A percentile compares a stretch with the other conserved stretches of the same genome.
Conservation (phyloP, 176 grass and related monocot genomes). For the Secale cereale region DNA sequence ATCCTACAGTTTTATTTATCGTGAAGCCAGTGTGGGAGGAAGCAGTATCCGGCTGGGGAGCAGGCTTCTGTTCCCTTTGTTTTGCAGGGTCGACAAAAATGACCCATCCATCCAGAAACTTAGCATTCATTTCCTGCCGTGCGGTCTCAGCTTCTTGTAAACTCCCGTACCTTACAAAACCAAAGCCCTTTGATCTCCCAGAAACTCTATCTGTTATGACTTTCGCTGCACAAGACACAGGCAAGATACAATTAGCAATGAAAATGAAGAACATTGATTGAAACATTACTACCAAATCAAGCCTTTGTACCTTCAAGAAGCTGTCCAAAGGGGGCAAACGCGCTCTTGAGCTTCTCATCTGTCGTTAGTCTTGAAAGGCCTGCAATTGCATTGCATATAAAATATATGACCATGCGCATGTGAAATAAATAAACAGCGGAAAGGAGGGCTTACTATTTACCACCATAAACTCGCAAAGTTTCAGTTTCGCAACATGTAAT, state of each 20-base stretch:
- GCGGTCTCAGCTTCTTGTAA: conserved; percentile 81
- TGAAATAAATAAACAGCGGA: neutral
- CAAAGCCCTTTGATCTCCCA: conserved; percentile 90
- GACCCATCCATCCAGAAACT: conserved; percentile 95
- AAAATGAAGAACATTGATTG: conserved; percentile 6
- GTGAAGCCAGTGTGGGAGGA: conserved; percentile 45
- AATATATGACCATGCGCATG: neutral
- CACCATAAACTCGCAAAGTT: neutral
- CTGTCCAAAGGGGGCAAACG: conserved; percentile 70
- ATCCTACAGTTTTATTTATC: conserved; percentile 68
- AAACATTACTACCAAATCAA: conserved; percentile 12
- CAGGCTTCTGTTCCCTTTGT: conserved; percentile 50
- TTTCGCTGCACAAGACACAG: conserved; percentile 47
- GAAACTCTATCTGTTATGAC: conserved; percentile 72
- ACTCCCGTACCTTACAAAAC: conserved; percentile 66
- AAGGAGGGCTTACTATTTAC: neutral
- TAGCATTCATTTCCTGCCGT: conserved; percentile 75
- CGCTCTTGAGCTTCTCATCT: conserved; percentile 68
- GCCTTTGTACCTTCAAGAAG: conserved; percentile 57
- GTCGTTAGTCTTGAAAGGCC: conserved; percentile 90
- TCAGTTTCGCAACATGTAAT: neutral
- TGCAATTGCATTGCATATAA: conserved; percentile 25
- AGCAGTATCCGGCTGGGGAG: conserved; percentile 8
- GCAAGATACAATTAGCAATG: neutral
- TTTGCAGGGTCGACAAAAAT: conserved; percentile 95